Percentiles rank a stretch among this genome's conserved stretches.
Evolutionary conservation across 345 rosid genomes (phyloP).

Genomic region (Brassica rapa): DNA sequence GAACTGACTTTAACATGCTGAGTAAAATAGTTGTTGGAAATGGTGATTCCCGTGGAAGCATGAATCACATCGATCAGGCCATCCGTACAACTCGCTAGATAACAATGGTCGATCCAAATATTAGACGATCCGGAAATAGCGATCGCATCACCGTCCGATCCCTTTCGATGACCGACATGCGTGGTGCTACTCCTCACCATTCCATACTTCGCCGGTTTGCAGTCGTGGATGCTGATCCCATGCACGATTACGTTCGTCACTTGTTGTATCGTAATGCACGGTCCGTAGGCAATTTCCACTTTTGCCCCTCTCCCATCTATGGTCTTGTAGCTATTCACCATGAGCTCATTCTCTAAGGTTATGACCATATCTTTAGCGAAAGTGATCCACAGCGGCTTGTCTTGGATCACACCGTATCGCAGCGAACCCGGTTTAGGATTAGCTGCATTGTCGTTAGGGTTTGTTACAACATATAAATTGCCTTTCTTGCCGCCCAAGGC

Average conservation of each 20-base stretch:
- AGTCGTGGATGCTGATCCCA: slow-evolving; percentile 81
- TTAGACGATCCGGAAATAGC: slow-evolving; percentile 63
- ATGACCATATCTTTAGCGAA: slow-evolving; percentile 82
- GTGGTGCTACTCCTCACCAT: slow-evolving; percentile 46
- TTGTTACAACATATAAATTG: slow-evolving; percentile 60
- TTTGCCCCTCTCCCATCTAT: slow-evolving; percentile 84
- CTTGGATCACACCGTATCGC: slow-evolving; percentile 52
- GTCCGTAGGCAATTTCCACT: slow-evolving; percentile 80
- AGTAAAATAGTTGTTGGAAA: slow-evolving; percentile 78
- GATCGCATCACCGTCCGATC: slow-evolving; percentile 86
- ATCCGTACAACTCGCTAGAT: slow-evolving; percentile 60
- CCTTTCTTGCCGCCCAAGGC: slow-evolving; percentile 82
- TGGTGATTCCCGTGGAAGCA: slow-evolving; percentile 79
- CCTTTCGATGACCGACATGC: slow-evolving; percentile 58
- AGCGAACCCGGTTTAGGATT: slow-evolving; percentile 74
- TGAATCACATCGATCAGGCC: slow-evolving; percentile 84
- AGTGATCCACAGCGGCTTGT: slow-evolving; percentile 74
- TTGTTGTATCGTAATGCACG: slow-evolving; percentile 71
- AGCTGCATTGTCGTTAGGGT: slow-evolving; percentile 58
- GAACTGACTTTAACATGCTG: slow-evolving; percentile 71
- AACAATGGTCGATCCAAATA: slow-evolving; percentile 89
- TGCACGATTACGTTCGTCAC: slow-evolving; percentile 78
- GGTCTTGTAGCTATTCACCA: slow-evolving; percentile 80
- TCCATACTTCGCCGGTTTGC: slow-evolving; percentile 60
- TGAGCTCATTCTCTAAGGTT: slow-evolving; percentile 71